A percentile compares a stretch with the other conserved stretches of the same genome.
Conservation (phyloP, 768 basidiomycete species). For the Lentinula detonsa region DNA sequence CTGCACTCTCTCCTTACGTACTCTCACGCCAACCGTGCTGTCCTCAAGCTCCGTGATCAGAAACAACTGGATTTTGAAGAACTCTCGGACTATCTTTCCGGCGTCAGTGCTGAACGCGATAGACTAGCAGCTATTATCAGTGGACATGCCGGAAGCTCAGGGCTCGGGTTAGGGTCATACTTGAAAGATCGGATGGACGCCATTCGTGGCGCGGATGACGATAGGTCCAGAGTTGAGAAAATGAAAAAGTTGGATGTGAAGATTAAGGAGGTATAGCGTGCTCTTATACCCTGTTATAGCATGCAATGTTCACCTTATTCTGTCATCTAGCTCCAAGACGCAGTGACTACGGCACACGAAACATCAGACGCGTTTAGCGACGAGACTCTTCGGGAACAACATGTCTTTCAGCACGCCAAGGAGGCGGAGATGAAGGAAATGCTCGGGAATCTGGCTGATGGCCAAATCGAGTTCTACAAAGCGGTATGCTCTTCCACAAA, state of each 20-base stretch:
- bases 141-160: slow-evolving; percentile 82
- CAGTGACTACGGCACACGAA: slow-evolving; percentile 91
- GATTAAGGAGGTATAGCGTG: slow-evolving; percentile 81
- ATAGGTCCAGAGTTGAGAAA: slow-evolving; percentile 86
- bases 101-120: slow-evolving; percentile 91
- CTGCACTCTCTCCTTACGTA: slow-evolving; percentile 92
- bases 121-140: slow-evolving; percentile 83
- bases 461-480: slow-evolving; percentile 93
- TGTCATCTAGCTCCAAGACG: slow-evolving; percentile 78
- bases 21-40: slow-evolving; percentile 88
- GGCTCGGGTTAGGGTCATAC: slow-evolving; percentile 83
- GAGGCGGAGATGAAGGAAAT: slow-evolving; percentile 97
- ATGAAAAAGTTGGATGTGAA: slow-evolving; percentile 89
- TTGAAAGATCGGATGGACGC: slow-evolving; percentile 90
- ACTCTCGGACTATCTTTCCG: slow-evolving; percentile 88
- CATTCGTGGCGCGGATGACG: slow-evolving; percentile 88
- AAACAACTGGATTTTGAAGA: slow-evolving; percentile 99
- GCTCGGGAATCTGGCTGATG: slow-evolving; percentile 82
- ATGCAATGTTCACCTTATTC: neutral
- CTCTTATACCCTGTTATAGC: neutral
- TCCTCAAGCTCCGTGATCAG: slow-evolving; percentile 93
- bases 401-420: slow-evolving; percentile 85
- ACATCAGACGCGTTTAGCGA: slow-evolving; percentile 96
- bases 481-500: slow-evolving; percentile 39
- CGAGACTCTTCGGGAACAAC: slow-evolving; percentile 88